A percentile compares a stretch with the other conserved stretches of the same genome.
phyloP scores from a whole-genome alignment of 331 rosid species.

The Rhamnella rubrinervis region DNA sequence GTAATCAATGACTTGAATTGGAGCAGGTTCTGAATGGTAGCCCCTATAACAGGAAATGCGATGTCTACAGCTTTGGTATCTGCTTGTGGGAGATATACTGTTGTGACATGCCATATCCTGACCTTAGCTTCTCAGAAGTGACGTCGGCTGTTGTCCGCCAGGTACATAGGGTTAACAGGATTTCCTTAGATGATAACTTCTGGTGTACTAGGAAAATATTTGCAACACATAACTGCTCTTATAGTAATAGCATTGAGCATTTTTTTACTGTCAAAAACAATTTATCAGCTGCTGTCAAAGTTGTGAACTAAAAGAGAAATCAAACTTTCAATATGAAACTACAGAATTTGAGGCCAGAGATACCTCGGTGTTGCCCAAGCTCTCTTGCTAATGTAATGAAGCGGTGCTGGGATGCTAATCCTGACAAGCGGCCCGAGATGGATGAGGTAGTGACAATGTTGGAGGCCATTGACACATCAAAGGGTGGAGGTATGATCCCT shows the following conservation, averaged over 20 bases:
- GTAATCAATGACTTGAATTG: constrained; percentile 29
- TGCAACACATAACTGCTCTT: not conserved
- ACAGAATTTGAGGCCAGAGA: constrained; percentile 97
- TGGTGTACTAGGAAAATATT: not conserved
- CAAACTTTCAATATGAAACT: constrained; percentile 22
- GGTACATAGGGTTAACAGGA: constrained; percentile 40
- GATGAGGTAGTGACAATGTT: constrained; percentile 87
- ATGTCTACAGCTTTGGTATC: constrained; percentile 94
- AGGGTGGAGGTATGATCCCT: constrained; percentile 99
- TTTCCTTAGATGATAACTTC: constrained; percentile 5
- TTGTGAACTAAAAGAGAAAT: constrained; percentile 17
- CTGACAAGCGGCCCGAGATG: constrained; percentile 95
- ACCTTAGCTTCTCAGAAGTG: constrained; percentile 95
- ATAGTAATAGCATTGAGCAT: too few relatives aligned
- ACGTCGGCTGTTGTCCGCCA: constrained; percentile 96
- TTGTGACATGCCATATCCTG: constrained; percentile 99
- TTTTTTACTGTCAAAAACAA: not conserved
- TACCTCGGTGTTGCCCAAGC: constrained; percentile 97
- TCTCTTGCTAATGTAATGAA: constrained; percentile 93
- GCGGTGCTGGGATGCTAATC: constrained; percentile 98
- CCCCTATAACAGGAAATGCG: constrained; percentile 92
- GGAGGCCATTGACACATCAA: constrained; percentile 91
- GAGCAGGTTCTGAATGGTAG: constrained; percentile 91
- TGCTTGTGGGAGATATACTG: constrained; percentile 99
- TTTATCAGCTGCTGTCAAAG: not conserved